phyloP scores from a whole-genome alignment of 306 rosid genomes.

The Castanea crenata region DNA sequence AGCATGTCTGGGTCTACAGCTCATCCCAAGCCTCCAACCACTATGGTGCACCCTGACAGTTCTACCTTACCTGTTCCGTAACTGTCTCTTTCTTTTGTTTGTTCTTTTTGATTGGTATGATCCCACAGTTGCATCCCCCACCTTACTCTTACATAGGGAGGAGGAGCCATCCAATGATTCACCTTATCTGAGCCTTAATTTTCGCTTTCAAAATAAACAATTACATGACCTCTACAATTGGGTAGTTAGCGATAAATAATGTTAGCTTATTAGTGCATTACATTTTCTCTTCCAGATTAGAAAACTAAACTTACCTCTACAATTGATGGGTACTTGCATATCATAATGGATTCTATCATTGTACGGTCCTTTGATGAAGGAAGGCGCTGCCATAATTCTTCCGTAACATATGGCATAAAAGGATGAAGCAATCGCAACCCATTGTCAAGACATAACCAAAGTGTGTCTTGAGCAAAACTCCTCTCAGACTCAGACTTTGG shows the following conservation, averaged over 20 bases:
- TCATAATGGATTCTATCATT: slow-evolving; percentile 76
- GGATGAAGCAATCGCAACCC: slow-evolving; percentile 97
- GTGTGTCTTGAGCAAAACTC: slow-evolving; percentile 67
- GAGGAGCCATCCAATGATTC: background rate
- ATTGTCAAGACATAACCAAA: slow-evolving; percentile 90
- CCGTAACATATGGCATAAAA: slow-evolving; percentile 94
- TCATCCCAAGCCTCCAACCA: too few species aligned
- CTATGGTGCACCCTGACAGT: too few species aligned
- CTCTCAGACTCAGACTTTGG: slow-evolving; percentile 56
- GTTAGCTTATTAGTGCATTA: background rate
- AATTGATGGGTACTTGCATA: slow-evolving; percentile 61
- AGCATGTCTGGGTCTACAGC: too few species aligned
- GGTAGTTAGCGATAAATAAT: background rate
- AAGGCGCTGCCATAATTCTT: slow-evolving; percentile 99
- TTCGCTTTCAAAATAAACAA: background rate
- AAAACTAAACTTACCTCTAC: slow-evolving; percentile 61
- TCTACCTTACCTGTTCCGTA: too few species aligned
- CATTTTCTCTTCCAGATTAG: background rate
- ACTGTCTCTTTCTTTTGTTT: too few species aligned
- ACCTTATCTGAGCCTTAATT: background rate
- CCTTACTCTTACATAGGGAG: too few species aligned
- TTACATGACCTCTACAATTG: background rate
- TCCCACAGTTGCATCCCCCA: too few species aligned
- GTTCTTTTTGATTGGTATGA: too few species aligned
- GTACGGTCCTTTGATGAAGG: slow-evolving; percentile 58